phyloP scores from a whole-genome alignment of 2,329 filamentous ascomycete species.

The Eurotiales sp. region DNA sequence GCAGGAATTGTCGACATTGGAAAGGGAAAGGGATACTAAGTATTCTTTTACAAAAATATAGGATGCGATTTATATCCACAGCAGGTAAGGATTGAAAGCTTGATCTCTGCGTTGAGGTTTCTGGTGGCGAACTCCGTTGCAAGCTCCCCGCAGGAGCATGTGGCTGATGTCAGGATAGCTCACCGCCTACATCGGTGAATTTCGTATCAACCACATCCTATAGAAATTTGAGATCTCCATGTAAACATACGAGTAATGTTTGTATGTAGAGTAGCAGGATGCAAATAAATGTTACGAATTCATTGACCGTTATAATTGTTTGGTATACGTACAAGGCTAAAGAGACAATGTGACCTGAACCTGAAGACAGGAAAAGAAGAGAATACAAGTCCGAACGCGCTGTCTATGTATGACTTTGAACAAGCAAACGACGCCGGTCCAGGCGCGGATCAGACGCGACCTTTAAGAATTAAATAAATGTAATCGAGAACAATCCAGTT shows the following conservation, averaged over 20 bases:
- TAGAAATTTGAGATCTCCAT: too few relatives aligned
- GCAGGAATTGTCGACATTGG: slow-evolving; percentile 6
- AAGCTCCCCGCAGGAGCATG: too few relatives aligned
- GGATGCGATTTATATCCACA: too few relatives aligned
- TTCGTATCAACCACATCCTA: too few relatives aligned
- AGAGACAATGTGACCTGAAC: background rate
- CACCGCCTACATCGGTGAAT: too few relatives aligned
- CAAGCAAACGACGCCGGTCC: background rate
- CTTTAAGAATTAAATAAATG: background rate
- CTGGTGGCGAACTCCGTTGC: too few relatives aligned
- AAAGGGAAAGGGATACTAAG: background rate
- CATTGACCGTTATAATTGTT: background rate
- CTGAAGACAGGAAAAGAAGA: background rate
- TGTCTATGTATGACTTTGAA: slow-evolving; percentile 4
- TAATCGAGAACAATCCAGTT: background rate
- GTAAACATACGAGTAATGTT: too few relatives aligned
- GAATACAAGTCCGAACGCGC: background rate
- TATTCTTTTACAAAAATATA: background rate
- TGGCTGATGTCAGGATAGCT: too few relatives aligned
- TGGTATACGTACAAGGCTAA: background rate
- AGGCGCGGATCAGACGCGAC: background rate
- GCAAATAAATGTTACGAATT: too few relatives aligned
- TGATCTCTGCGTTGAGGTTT: too few relatives aligned
- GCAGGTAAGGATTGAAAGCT: too few relatives aligned
- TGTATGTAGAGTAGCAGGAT: too few relatives aligned